Percentiles rank a stretch among this genome's conserved stretches.
Conservation (phyloP, 257 asterid genomes). For the Verbena officinalis region DNA sequence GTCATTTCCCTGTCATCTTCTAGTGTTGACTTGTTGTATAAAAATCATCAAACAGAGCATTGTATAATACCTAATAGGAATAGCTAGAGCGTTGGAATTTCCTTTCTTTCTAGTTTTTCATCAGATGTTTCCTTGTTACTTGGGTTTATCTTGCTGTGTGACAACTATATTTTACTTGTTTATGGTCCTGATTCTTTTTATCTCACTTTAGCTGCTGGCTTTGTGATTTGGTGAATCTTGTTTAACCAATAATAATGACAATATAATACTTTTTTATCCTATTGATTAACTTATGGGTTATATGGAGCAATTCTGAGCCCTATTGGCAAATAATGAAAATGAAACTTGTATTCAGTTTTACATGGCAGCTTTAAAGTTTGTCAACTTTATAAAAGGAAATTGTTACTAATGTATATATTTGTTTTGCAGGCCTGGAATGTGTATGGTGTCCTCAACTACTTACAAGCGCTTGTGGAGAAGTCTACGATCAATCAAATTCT, state of each 20-base stretch:
- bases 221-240: too few species aligned
- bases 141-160: neutral
- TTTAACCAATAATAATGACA: too few species aligned
- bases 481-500: constrained; percentile 69
- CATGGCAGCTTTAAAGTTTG: neutral
- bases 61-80: neutral
- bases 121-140: neutral
- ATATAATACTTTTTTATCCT: too few species aligned
- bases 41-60: neutral
- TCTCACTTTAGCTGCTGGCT: too few species aligned
- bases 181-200: neutral
- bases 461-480: constrained; percentile 97
- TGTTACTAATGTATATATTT: constrained; percentile 2
- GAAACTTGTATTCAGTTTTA: neutral
- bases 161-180: constrained; percentile 2
- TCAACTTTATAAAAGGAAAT: neutral
- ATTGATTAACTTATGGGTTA: too few species aligned
- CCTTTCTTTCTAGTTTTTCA: neutral
- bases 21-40: neutral
- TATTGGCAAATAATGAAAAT: too few species aligned
- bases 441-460: constrained; percentile 87
- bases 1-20: neutral
- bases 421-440: constrained; percentile 88
- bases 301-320: too few species aligned
- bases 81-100: neutral